Evolutionary conservation across 345 rosid genomes (phyloP), one percentile per base, ranked within the genome.

Genomic region (Capsella bursapastoris): DNA sequence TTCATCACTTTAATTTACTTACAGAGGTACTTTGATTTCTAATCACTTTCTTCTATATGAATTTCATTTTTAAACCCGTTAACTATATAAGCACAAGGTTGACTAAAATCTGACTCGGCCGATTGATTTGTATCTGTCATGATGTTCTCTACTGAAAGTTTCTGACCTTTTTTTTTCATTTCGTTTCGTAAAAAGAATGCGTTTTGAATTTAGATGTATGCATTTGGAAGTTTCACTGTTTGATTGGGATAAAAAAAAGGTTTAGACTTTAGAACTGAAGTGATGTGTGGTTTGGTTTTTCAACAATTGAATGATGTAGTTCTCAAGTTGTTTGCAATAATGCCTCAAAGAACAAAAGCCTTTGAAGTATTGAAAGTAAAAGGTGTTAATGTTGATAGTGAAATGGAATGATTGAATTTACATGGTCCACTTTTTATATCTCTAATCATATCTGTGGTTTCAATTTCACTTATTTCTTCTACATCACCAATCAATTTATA

Each of bases 381-480:
- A 22, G 53, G 56, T 31, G 56, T 60, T 43, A 53, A 35, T 35
- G 51, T 62, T 62, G 69, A 76, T 53, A 44, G 74, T 68, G 79
- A 68, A 68, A 45, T 25, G 41, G 43, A 76, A 61, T 76, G 70
- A 60, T 68, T 67, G 47, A 48, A 69, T 51, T 53, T 15, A 56
- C 38, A 5, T 63, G 80, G 80, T 70, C 80, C 76, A 64, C 71
- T 63, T 57, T 50, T 7, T 22, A 66, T 16, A 67, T 41, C 64
- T 59, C 66, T 29, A 59, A 67, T 51, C 55, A 31, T 51, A n/a
- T 68, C 2, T 60, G 79, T 75, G 79, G 56, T 60, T 52, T 58
- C 6, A 48, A 60, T 60, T 57, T 58, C 57, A 8, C 14, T 48
- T 57, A 34, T 57, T 29, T 43, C 22, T 3, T 48, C 48, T n/a